phyloP scores from a whole-genome alignment of 2,329 filamentous ascomycete species.

The Pseudogymnoascus sp. region DNA sequence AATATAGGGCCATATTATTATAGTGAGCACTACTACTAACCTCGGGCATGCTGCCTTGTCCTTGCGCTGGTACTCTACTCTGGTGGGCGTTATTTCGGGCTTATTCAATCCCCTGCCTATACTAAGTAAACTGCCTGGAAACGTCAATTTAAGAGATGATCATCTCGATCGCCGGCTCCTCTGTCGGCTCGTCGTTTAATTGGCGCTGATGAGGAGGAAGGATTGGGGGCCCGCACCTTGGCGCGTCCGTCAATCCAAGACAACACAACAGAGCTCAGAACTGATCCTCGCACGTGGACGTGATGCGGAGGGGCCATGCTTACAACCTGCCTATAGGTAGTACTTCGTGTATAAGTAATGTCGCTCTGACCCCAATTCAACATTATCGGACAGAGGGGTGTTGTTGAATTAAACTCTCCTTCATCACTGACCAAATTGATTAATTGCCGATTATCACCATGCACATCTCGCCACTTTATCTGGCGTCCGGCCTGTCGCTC shows the following conservation, averaged over 20 bases:
- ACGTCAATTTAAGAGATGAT: slow-evolving; percentile 3
- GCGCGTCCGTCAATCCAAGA: background rate
- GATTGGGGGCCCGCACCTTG: background rate
- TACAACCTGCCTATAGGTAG: background rate
- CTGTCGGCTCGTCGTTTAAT: background rate
- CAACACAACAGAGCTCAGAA: background rate
- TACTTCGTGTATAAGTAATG: background rate
- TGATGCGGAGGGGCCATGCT: background rate
- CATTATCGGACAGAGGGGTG: background rate
- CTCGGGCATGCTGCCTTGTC: background rate
- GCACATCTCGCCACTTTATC: background rate
- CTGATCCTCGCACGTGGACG: background rate
- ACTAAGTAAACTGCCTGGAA: background rate
- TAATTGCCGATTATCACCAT: background rate
- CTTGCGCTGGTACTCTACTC: background rate
- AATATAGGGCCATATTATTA: background rate
- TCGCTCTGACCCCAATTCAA: background rate
- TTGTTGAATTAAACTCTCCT: background rate
- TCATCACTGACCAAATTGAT: background rate
- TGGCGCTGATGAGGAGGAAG: background rate
- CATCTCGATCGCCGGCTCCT: background rate
- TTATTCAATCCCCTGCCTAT: background rate
- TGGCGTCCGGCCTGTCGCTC: background rate
- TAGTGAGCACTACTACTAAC: background rate
- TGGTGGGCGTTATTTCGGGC: background rate